Base-by-base conservation (phyloP, 495 filamentous ascomycete genomes). In the Melanomma pulvis-pyrius region DNA sequence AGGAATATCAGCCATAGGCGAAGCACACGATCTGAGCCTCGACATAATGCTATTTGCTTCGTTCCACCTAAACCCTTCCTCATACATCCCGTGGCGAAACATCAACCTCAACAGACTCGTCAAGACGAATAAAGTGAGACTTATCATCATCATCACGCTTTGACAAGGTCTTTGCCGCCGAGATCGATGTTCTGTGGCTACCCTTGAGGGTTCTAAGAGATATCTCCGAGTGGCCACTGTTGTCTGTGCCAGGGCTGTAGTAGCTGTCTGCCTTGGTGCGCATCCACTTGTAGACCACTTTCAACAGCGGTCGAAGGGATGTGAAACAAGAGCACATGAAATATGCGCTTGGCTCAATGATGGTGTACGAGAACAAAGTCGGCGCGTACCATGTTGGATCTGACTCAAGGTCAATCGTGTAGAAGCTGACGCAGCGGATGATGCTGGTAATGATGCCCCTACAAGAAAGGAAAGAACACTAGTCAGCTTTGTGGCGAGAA, bases 351-450 rank as follows among this genome's bases (percentile, higher is more conserved):
- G 50, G 12, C 26, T 54, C 50, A 54, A 54, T 21, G 26, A 54
- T 54, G 50, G 50, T 54, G 50, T 29, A 54, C 26, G 50, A 54
- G 50, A 54, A 54, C 7, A 54, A n/a, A 15, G 50, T 54, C 24
- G 50, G 50, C 50, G 12, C 50, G 26, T 54, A 54, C 12, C 50
- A 54, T 25, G 50, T 54, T 50, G 47, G 47, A 50, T 50, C 47
- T 8, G 47, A 50, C 47, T 50, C 47, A 9, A 50, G 47, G 47
- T 50, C 47, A 50, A 50, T n/a, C n/a, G n/a, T n/a, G n/a, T n/a
- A n/a, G n/a, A n/a, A n/a, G n/a, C n/a, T n/a, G n/a, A n/a, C n/a
- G n/a, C n/a, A n/a, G n/a, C n/a, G n/a, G n/a, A n/a, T n/a, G n/a
- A n/a, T n/a, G n/a, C n/a, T n/a, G n/a, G n/a, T n/a, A n/a, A n/a